Conservation (phyloP, 2,329 filamentous ascomycete genomes). For the Alternaria gansuensis region DNA sequence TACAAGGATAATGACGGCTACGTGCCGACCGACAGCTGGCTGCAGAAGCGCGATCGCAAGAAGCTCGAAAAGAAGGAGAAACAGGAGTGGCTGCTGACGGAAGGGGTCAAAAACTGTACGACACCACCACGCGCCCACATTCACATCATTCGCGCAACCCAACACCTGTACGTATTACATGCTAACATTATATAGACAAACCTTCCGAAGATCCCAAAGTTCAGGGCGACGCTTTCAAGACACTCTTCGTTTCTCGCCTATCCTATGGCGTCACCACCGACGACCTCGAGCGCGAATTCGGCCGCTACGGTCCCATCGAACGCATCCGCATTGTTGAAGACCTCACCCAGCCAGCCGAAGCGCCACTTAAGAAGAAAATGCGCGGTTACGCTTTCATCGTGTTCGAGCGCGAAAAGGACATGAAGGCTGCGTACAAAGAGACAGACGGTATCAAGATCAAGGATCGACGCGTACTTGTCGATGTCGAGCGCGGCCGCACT, state of each 20-base stretch:
- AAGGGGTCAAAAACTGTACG: slow-evolving; percentile 72
- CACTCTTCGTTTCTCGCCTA: slow-evolving; percentile 87
- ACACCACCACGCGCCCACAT: slow-evolving; percentile 15
- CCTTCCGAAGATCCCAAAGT: slow-evolving; percentile 87
- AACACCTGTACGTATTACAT: slow-evolving; percentile 1
- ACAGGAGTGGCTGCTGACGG: slow-evolving; percentile 69
- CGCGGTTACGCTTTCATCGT: slow-evolving; percentile 96
- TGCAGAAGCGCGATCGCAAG: slow-evolving; percentile 84
- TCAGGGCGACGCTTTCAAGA: slow-evolving; percentile 93
- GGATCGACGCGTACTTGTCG: slow-evolving; percentile 89
- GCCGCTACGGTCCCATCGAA: slow-evolving; percentile 92
- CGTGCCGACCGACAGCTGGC: slow-evolving; percentile 88
- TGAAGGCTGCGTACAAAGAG: slow-evolving; percentile 96
- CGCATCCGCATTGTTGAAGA: slow-evolving; percentile 89
- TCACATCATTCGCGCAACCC: background rate
- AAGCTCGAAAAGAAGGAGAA: slow-evolving; percentile 79
- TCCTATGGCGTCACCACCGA: slow-evolving; percentile 89
- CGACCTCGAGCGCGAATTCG: slow-evolving; percentile 92
- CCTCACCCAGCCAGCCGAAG: slow-evolving; percentile 72
- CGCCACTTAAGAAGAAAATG: slow-evolving; percentile 69
- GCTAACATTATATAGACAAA: slow-evolving; percentile 67
- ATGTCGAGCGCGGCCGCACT: slow-evolving; percentile 94
- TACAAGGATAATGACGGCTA: slow-evolving; percentile 83
- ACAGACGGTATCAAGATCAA: slow-evolving; percentile 91
- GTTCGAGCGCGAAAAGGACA: slow-evolving; percentile 96